Base-by-base conservation (phyloP, 2,329 filamentous ascomycete genomes). In the Chrysoporthe puriensis region DNA sequence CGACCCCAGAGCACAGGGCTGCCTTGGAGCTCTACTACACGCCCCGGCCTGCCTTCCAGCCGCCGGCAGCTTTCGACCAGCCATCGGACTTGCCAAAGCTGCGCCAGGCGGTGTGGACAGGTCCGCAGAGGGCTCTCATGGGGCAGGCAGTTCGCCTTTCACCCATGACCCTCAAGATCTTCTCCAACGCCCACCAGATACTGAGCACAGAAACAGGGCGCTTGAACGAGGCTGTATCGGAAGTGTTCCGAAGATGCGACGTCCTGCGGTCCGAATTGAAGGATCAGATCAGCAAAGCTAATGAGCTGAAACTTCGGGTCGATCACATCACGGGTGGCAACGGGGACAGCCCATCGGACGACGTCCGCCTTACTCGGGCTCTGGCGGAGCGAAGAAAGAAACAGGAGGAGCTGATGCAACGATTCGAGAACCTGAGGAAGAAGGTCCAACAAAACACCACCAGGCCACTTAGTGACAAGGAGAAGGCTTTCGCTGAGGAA, bases 181-280 rank as follows among this genome's bases (percentile, higher is more conserved):
- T 95, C 71, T 91, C 90, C 40, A 88, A 92, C 68, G 88, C 88
- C 0, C 92, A 95, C 76, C 88, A 90, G 74, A 81, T 91, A 5
- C 82, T 94, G 6, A 88, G 88, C 70, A 84, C 86, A 11, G 91
- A 94, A 77, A 93, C 90, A 0, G 84, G 90, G 72, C 83, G 83
- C 13, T 83, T 94, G 13, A 90, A 91, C 18, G 80, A 86, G 56
- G 91, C 90, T 1, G 91, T 90, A 0, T 87, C 91, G 1, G 90
- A 93, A 73, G 81, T 94, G 6, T 94, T 94, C 79, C 83, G 89
- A 36, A 85, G 89, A 65, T 92, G 91, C 70, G 86, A 91, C 72
- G 83, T 88, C 58, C 82, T 94, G 36, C 88, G 90, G 73, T 81
- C 83, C 21, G 91, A 94, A 74, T 83, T 94, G 54, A 83, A 82